phyloP scores from a whole-genome alignment of 768 basidiomycete genomes.

The Pleurotus tuber-regium region DNA sequence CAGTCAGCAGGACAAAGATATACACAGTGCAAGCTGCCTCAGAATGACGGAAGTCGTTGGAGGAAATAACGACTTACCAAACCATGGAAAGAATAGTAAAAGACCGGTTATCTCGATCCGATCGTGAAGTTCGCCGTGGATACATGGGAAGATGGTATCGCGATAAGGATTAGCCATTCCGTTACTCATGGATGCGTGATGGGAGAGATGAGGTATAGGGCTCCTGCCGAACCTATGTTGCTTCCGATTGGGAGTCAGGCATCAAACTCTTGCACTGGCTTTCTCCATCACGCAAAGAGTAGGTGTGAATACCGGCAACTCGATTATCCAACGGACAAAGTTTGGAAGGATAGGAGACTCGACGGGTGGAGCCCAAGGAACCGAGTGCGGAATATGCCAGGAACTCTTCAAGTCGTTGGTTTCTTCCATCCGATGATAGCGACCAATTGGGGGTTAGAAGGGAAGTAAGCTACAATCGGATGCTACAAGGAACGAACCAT shows the following conservation, averaged over 20 bases:
- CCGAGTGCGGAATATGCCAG: neutral
- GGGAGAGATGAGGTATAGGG: neutral
- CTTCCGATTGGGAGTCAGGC: neutral
- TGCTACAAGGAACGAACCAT: too few species aligned
- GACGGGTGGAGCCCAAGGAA: neutral
- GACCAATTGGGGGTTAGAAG: too few species aligned
- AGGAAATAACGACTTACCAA: too few species aligned
- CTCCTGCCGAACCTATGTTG: neutral
- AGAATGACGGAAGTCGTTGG: too few species aligned
- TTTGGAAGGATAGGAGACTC: neutral
- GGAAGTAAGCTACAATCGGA: too few species aligned
- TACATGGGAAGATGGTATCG: neutral
- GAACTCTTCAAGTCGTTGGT: neutral
- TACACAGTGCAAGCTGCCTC: too few species aligned
- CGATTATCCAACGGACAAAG: neutral
- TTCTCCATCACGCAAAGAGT: neutral
- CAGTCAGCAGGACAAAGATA: too few species aligned
- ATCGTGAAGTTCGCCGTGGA: neutral
- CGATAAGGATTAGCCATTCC: slow-evolving; percentile 5
- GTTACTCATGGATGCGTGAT: neutral
- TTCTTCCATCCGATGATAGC: neutral
- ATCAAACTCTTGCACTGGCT: too few species aligned
- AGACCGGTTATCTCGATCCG: slow-evolving; percentile 8
- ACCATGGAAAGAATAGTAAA: too few species aligned
- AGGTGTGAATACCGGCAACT: neutral